Conservation (phyloP, 1,284 basidiomycete species). For the Cutaneotrichosporon sp. region DNA sequence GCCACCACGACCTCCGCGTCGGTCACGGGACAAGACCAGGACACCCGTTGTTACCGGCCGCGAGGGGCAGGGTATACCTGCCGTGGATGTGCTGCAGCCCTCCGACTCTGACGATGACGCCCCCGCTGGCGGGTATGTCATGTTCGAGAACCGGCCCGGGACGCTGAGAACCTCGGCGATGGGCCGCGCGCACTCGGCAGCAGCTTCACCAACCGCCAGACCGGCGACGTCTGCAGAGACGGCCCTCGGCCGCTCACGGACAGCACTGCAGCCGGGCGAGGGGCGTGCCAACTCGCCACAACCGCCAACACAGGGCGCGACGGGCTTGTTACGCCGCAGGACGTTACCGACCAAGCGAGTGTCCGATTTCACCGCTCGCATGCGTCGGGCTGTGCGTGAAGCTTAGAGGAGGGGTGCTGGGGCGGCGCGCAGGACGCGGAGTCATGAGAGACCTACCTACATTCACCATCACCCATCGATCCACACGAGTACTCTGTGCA, state of each 20-base stretch:
- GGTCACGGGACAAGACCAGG: slow-evolving; percentile 12
- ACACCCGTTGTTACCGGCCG: background rate
- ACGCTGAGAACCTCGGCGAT: background rate
- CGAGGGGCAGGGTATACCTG: slow-evolving; percentile 4
- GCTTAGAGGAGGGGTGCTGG: slow-evolving; percentile 1
- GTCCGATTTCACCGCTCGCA: slow-evolving; percentile 12
- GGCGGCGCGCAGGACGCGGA: background rate
- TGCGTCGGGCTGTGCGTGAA: slow-evolving; percentile 16
- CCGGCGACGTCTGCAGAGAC: background rate
- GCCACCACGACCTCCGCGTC: slow-evolving; percentile 4
- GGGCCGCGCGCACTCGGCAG: slow-evolving; percentile 2
- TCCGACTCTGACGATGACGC: slow-evolving; percentile 54
- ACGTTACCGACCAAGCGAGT: slow-evolving; percentile 26
- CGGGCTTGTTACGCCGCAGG: slow-evolving; percentile 17
- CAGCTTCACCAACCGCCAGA: background rate
- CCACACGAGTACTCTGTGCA: background rate
- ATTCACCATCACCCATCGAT: background rate
- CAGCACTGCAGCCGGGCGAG: slow-evolving; percentile 12
- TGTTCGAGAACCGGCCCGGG: slow-evolving; percentile 22
- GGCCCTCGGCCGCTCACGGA: slow-evolving; percentile 8
- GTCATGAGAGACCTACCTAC: background rate
- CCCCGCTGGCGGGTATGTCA: slow-evolving; percentile 44
- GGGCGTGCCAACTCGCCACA: slow-evolving; percentile 19
- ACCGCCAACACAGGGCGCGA: slow-evolving; percentile 6
- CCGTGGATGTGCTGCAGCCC: slow-evolving; percentile 40